Percentiles rank a stretch among this genome's conserved stretches.
phyloP scores from a whole-genome alignment of 768 basidiomycete genomes.

The Rossbeevera mucosa region DNA sequence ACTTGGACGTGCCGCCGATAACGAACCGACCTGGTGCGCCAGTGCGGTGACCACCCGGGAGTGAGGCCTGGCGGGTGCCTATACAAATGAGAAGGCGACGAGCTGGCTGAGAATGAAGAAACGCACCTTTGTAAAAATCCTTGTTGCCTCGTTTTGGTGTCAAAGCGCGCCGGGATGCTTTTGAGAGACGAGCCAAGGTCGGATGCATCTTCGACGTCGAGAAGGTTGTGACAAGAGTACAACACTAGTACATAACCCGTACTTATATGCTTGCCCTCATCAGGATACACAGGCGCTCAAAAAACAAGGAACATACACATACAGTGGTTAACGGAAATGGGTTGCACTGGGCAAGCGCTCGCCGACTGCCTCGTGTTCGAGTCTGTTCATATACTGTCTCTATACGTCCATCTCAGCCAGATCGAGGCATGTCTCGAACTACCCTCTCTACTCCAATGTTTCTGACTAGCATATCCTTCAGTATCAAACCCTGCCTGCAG shows the following conservation, averaged over 20 bases:
- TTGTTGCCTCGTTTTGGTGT: conserved; percentile 90
- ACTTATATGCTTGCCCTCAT: too few species aligned
- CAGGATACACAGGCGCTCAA: too few species aligned
- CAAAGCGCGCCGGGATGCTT: conserved; percentile 79
- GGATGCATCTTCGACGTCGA: conserved; percentile 50
- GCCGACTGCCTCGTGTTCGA: conserved; percentile 1
- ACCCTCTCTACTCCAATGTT: neutral
- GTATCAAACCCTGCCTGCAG: neutral
- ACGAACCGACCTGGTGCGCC: conserved; percentile 88
- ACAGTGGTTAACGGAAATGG: neutral
- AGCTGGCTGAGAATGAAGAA: neutral
- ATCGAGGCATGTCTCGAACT: neutral
- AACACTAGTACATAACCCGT: neutral
- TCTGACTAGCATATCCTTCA: neutral
- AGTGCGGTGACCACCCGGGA: conserved; percentile 81
- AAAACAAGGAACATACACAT: neutral
- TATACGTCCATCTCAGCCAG: neutral
- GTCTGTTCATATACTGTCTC: neutral
- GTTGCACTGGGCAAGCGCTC: conserved; percentile 2
- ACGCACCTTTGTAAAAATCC: conserved; percentile 92
- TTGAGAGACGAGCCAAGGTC: conserved; percentile 64
- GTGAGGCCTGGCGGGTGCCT: conserved; percentile 81
- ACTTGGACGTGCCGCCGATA: conserved; percentile 71
- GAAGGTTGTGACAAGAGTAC: neutral
- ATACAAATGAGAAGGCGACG: neutral